Base-by-base conservation (phyloP, 2,329 filamentous ascomycete species). In the Pseudogymnoascus sp. region DNA sequence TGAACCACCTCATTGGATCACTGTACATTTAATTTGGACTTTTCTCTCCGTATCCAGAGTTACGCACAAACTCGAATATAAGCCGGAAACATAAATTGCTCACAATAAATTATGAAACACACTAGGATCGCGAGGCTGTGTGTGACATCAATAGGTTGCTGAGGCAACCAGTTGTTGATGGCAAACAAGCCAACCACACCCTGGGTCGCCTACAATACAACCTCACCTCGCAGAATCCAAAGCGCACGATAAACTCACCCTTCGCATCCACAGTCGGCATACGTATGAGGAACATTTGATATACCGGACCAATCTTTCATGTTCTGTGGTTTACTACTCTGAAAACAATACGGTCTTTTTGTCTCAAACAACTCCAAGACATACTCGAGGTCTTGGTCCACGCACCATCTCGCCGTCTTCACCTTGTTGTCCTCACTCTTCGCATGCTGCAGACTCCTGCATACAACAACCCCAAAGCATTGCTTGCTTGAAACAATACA, bases 351-450 rank as follows among this genome's bases (percentile, higher is more conserved):
- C 49, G 12, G 9, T 34, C 28, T 34, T 56, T 56, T 56, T 56
- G 49, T 56, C 49, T 56, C 49, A 56, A 56, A 56, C 49, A 56
- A 56, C 28, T 56, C 28, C 49, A 56, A 56, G 49, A 56, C 49
- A 56, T 36, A 34, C 49, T 56, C 28, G 49, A 56, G 49, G 49
- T 56, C 49, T 56, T 56, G 36, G 49, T 34, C 28, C 28, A 56
- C n/a, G 16, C 49, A 56, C 6, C 49, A 56, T 56, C 49, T 36
- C 49, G 49, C 49, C 16, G 49, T 36, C 49, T 36, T 56, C 49
- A n/a, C 49, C 49, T 56, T 56, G 49, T 56, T 56, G 49, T 36
- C 49, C 16, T 56, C 28, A 56, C 49, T 21, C 49, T 56, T 56
- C n/a, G 49, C 49, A 56, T 56, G 28, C 49, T 56, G 49, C 49